phyloP scores from a whole-genome alignment of 768 basidiomycete genomes.

The Trametes maxima region DNA sequence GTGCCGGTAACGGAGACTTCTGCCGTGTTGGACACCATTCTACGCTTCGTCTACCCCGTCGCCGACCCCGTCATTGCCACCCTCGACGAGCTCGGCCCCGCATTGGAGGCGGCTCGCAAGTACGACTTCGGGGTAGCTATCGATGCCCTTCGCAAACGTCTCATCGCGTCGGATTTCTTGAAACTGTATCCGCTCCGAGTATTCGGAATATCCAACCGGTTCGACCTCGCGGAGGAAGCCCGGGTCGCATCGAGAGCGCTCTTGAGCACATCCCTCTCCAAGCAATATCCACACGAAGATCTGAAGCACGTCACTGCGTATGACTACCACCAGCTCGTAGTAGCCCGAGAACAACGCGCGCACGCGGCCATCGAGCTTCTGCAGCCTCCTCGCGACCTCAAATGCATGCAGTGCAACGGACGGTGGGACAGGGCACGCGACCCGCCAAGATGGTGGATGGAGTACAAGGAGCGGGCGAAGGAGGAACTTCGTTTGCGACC shows the following conservation, averaged over 20 bases:
- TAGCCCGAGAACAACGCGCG: conserved; percentile 58
- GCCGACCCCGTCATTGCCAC: conserved; percentile 53
- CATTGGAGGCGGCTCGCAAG: conserved; percentile 60
- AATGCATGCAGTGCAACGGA: conserved; percentile 73
- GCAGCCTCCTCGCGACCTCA: conserved; percentile 48
- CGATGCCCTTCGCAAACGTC: conserved; percentile 49
- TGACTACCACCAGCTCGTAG: conserved; percentile 64
- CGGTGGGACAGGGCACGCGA: conserved; percentile 44
- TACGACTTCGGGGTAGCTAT: conserved; percentile 60
- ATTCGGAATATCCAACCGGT: conserved; percentile 70
- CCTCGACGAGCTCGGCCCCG: conserved; percentile 53
- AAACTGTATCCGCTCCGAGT: conserved; percentile 56
- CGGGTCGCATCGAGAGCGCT: conserved; percentile 61
- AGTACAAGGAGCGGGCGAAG: conserved; percentile 57
- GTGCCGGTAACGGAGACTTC: conserved; percentile 59
- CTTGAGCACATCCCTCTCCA: conserved; percentile 53
- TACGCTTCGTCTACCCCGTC: conserved; percentile 65
- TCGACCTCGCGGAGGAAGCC: conserved; percentile 65
- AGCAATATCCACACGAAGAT: conserved; percentile 61
- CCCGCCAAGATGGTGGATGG: conserved; percentile 70
- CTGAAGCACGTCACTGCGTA: conserved; percentile 68
- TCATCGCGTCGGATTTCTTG: conserved; percentile 54
- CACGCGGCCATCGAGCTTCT: conserved; percentile 52
- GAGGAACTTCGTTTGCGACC: conserved; percentile 60
- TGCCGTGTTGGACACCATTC: conserved; percentile 47